phyloP scores from a whole-genome alignment of 805 yeast genomes.

The Kodamaea kaohsiungensis region DNA sequence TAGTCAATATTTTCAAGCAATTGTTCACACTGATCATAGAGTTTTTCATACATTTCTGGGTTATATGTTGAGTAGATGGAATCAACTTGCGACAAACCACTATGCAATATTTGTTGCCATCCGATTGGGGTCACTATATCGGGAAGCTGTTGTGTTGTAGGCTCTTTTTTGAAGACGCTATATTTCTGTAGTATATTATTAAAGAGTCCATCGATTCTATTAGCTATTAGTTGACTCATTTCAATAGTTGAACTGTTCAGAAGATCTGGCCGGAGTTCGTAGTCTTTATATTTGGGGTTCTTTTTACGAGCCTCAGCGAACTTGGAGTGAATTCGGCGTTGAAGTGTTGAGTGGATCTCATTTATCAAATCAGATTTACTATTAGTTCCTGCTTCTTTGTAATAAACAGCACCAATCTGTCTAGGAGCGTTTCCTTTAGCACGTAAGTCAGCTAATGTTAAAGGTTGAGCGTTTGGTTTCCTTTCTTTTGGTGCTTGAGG shows the following conservation, averaged over 20 bases:
- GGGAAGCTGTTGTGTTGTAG: too few relatives aligned
- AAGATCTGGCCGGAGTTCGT: slow-evolving; percentile 6
- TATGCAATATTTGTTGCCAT: slow-evolving; percentile 34
- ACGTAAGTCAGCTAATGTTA: not conserved
- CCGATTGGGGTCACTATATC: slow-evolving; percentile 1
- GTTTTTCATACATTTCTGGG: slow-evolving; percentile 10
- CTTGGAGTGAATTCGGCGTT: slow-evolving; percentile 14
- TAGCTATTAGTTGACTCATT: slow-evolving; percentile 11
- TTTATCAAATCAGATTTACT: slow-evolving; percentile 24
- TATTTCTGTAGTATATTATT: slow-evolving; percentile 6
- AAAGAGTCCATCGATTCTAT: slow-evolving; percentile 13
- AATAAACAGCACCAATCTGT: not conserved
- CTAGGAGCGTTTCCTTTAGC: not conserved
- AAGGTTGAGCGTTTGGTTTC: not conserved
- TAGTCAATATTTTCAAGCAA: slow-evolving; percentile 27
- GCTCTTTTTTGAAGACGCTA: too few relatives aligned
- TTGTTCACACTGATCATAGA: slow-evolving; percentile 26
- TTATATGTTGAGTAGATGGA: slow-evolving; percentile 10
- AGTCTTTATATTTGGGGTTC: not conserved
- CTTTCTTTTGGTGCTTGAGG: slow-evolving; percentile 4
- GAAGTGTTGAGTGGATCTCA: slow-evolving; percentile 20
- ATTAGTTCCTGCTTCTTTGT: slow-evolving; percentile 16
- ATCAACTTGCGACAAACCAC: slow-evolving; percentile 21
- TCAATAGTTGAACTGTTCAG: slow-evolving; percentile 4
- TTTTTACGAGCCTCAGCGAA: not conserved